Conservation (phyloP, 495 filamentous ascomycete species). For the Aspergillus cristatus region DNA sequence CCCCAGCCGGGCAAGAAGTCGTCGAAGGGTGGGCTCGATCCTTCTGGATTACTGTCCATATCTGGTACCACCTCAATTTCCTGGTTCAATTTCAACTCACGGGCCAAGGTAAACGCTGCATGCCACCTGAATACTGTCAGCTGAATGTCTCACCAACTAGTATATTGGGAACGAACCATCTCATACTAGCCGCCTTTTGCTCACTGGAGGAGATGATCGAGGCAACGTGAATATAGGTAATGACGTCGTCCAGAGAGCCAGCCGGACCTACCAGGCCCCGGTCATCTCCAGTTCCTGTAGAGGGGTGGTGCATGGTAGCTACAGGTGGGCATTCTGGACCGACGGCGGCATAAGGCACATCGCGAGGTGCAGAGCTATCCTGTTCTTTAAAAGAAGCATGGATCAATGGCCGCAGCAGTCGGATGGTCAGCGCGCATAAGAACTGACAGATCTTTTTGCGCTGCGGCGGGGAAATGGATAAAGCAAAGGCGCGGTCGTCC, state of each 20-base stretch:
- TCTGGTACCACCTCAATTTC: constrained; percentile 61
- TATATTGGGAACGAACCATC: constrained; percentile 45
- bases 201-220: constrained; percentile 91
- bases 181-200: constrained; percentile 85
- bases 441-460: constrained; percentile 85
- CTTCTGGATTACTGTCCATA: constrained; percentile 25
- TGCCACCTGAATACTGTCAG: constrained; percentile 62
- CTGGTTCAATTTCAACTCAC: constrained; percentile 85
- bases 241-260: constrained; percentile 72
- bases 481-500: constrained; percentile 79
- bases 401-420: constrained; percentile 76
- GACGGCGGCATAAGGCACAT: constrained; percentile 16
- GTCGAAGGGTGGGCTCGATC: constrained; percentile 27
- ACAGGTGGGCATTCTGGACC: constrained; percentile 21
- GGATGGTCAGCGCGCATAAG: constrained; percentile 78
- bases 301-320: constrained; percentile 31
- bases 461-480: constrained; percentile 77
- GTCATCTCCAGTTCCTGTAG: constrained; percentile 55
- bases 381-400: constrained; percentile 47
- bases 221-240: constrained; percentile 83
- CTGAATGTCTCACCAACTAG: too few relatives aligned
- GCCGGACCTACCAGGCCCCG: constrained; percentile 67
- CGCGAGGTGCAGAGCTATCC: constrained; percentile 14
- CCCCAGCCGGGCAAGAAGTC: constrained; percentile 45
- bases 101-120: constrained; percentile 83